Conservation (phyloP, 257 asterid genomes). For the Capsicum rhomboideum region DNA sequence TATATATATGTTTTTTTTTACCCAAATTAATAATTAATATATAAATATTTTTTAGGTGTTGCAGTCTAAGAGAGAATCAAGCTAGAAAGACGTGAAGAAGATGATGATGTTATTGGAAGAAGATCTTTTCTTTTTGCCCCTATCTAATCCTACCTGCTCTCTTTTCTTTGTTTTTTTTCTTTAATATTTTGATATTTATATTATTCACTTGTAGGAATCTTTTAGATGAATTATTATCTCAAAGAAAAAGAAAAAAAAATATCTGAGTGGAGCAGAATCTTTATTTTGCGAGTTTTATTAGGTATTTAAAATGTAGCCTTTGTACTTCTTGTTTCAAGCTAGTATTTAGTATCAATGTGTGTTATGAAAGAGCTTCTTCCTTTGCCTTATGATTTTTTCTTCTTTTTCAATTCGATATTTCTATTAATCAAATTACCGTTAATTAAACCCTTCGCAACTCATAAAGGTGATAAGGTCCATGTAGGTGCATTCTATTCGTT, state of each 20-base stretch:
- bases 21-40: not conserved
- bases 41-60: conserved; percentile 18
- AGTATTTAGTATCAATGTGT: conserved; percentile 11
- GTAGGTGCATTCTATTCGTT: too few relatives aligned
- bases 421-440: not conserved
- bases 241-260: conserved; percentile 18
- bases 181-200: conserved; percentile 14
- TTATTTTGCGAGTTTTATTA: conserved; percentile 20
- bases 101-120: conserved; percentile 1
- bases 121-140: conserved; percentile 20
- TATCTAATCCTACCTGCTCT: conserved; percentile 16
- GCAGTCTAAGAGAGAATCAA: conserved; percentile 39
- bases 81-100: conserved; percentile 11
- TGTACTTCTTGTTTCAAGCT: conserved; percentile 33
- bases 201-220: conserved; percentile 17
- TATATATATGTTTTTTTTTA: not conserved
- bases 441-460: not conserved
- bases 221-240: conserved; percentile 15
- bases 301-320: conserved; percentile 13
- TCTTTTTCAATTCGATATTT: not conserved
- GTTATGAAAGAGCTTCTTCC: conserved; percentile 9
- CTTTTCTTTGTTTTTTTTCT: conserved; percentile 2
- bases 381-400: not conserved
- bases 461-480: too few relatives aligned
- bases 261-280: conserved; percentile 13